Conservation (phyloP, 2,329 filamentous ascomycete species). For the Neonectria magnoliae region DNA sequence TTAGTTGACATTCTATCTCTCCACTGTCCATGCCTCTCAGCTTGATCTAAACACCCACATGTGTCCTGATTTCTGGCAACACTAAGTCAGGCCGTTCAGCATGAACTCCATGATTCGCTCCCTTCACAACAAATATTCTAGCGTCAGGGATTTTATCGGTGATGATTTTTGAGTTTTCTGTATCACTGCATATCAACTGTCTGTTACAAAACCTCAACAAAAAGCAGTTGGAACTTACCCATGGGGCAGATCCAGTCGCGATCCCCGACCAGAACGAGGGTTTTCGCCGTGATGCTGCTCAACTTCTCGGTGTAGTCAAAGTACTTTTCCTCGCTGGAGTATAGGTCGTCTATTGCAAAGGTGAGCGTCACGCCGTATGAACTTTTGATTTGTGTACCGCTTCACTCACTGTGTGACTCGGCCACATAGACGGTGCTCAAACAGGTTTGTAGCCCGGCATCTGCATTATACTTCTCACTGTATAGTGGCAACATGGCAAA, state of each 20-base stretch:
- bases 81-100: constrained; percentile 23
- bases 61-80: constrained; percentile 20
- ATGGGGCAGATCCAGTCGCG: constrained; percentile 31
- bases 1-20: too few relatives aligned
- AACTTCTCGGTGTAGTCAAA: constrained; percentile 29
- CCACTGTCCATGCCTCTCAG: too few relatives aligned
- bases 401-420: constrained; percentile 31
- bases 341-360: constrained; percentile 24
- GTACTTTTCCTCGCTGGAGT: constrained; percentile 29
- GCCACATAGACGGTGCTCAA: constrained; percentile 30
- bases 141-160: constrained; percentile 16
- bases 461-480: constrained; percentile 27
- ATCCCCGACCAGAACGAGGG: constrained; percentile 30
- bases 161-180: constrained; percentile 29
- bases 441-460: constrained; percentile 17
- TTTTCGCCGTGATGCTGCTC: constrained; percentile 17
- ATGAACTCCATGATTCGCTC: constrained; percentile 32
- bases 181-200: neutral
- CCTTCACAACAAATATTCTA: constrained; percentile 25
- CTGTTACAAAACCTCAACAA: neutral
- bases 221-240: neutral
- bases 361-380: neutral
- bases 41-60: constrained; percentile 2
- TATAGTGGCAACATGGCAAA: constrained; percentile 35
- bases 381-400: neutral